Conservation (phyloP, 805 yeast genomes). For the Lipomyces spencermartinsiae region DNA sequence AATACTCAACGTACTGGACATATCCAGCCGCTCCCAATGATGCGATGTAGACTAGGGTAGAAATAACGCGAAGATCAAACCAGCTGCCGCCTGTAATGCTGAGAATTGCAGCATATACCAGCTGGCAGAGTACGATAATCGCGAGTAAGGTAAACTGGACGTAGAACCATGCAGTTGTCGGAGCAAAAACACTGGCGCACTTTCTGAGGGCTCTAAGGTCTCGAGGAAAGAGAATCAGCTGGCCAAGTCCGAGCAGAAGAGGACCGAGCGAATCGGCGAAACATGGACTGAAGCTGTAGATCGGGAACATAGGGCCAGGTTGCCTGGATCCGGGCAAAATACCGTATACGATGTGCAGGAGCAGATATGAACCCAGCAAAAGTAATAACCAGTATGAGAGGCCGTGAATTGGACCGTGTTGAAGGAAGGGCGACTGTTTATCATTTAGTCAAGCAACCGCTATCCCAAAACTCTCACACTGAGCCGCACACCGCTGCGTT, state of each 20-base stretch:
- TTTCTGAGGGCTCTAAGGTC: slow-evolving; percentile 21
- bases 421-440: not conserved
- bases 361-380: not conserved
- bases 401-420: not conserved
- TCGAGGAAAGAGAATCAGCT: slow-evolving; percentile 20
- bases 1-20: slow-evolving; percentile 74
- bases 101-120: slow-evolving; percentile 15
- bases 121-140: slow-evolving; percentile 22
- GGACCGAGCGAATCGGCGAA: slow-evolving; percentile 47
- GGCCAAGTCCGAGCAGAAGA: slow-evolving; percentile 41
- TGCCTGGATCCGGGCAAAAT: slow-evolving; percentile 40
- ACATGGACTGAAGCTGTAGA: slow-evolving; percentile 46
- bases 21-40: slow-evolving; percentile 52
- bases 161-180: slow-evolving; percentile 18
- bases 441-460: not conserved
- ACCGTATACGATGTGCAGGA: not conserved
- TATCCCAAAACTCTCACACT: not conserved
- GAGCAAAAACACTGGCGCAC: slow-evolving; percentile 9
- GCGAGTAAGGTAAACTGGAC: slow-evolving; percentile 5
- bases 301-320: slow-evolving; percentile 47
- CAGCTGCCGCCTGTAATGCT: slow-evolving; percentile 43
- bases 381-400: not conserved
- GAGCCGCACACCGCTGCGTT: not conserved
- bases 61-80: slow-evolving; percentile 44
- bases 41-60: slow-evolving; percentile 49